Percentiles rank a stretch among this genome's conserved stretches.
Evolutionary conservation across 257 asterid genomes (phyloP).

Genomic region (Scutellaria baicalensis): DNA sequence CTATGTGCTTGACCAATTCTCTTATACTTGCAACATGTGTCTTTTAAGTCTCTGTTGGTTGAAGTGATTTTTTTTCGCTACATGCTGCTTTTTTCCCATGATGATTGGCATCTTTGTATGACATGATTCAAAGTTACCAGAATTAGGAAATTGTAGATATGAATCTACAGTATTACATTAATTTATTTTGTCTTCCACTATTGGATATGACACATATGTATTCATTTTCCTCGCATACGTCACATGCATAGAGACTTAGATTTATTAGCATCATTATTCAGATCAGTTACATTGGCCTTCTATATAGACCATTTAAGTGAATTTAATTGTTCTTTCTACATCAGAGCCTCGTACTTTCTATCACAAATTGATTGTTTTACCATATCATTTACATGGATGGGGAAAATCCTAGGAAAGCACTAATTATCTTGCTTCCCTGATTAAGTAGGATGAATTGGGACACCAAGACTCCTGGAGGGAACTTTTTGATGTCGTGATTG

Average conservation of each 20-base stretch:
- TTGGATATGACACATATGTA: not conserved
- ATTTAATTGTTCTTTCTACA: conserved; percentile 5
- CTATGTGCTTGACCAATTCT: too few species aligned
- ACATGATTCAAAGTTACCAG: not conserved
- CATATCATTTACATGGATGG: not conserved
- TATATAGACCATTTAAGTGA: not conserved
- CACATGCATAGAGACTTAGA: not conserved
- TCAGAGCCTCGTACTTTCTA: not conserved
- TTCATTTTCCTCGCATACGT: not conserved
- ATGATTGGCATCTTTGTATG: not conserved
- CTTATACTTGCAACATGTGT: too few species aligned
- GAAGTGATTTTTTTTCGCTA: not conserved
- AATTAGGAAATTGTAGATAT: not conserved
- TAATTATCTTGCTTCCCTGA: conserved; percentile 12
- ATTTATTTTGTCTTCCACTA: not conserved
- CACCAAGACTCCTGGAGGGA: conserved; percentile 89
- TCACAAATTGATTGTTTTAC: not conserved
- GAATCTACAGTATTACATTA: not conserved
- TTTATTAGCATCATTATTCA: not conserved
- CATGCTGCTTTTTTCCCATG: not conserved
- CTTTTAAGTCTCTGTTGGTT: too few species aligned
- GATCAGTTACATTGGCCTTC: not conserved
- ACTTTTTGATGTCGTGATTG: conserved; percentile 94
- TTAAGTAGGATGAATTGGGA: conserved; percentile 66
- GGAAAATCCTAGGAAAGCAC: conserved; percentile 1